Conservation (phyloP, 2,329 filamentous ascomycete genomes). For the Monosporascus sp. region DNA sequence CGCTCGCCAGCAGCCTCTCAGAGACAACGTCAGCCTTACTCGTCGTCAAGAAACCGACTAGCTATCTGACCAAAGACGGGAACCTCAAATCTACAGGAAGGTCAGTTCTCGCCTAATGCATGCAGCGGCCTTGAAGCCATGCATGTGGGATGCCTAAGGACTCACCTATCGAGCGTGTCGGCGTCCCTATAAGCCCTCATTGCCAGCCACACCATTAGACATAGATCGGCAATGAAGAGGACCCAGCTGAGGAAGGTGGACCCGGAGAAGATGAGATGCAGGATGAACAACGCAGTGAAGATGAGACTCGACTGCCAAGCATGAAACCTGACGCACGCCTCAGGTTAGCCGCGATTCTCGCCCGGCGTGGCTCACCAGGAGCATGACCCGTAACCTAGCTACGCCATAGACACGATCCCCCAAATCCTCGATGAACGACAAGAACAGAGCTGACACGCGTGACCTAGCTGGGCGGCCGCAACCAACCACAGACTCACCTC, state of each 20-base stretch:
- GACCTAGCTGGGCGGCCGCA: too few species aligned
- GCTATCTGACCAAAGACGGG: conserved; percentile 82
- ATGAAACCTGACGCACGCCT: conserved; percentile 62
- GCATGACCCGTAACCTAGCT: too few species aligned
- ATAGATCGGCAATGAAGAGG: conserved; percentile 70
- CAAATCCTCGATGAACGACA: too few species aligned
- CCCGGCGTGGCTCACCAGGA: too few species aligned
- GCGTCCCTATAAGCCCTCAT: conserved; percentile 81
- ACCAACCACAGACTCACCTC: conserved; percentile 48
- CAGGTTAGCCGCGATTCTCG: too few species aligned
- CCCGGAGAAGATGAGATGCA: conserved; percentile 86
- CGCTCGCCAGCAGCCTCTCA: too few species aligned
- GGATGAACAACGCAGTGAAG: conserved; percentile 67
- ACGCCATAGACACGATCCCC: too few species aligned
- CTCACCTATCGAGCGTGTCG: conserved; percentile 57
- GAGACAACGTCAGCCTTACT: conserved; percentile 9
- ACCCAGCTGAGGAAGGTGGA: conserved; percentile 79
- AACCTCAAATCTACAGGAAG: conserved; percentile 65
- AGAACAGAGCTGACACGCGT: too few species aligned
- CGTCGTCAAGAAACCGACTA: conserved; percentile 86
- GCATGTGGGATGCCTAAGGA: conserved; percentile 23
- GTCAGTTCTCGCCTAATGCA: neutral
- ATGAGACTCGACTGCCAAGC: conserved; percentile 90
- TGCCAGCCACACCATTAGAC: conserved; percentile 69
- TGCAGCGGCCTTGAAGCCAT: too few species aligned